phyloP scores from a whole-genome alignment of 306 rosid genomes.

The Lathyrus sativus region DNA sequence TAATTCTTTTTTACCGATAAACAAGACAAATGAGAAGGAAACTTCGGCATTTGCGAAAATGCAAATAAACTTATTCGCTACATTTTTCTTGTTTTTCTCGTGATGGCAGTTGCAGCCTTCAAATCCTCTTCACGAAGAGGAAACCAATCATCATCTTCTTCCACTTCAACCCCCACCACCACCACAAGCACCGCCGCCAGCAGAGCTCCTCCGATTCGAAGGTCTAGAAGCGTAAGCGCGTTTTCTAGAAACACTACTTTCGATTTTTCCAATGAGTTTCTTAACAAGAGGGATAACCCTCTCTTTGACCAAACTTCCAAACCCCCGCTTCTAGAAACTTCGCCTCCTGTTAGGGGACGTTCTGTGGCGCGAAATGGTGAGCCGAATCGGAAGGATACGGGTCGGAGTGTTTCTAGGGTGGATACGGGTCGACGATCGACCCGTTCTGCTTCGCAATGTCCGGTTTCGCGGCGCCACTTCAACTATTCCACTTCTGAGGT shows the following conservation, averaged over 20 bases:
- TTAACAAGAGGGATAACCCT: slow-evolving; percentile 85
- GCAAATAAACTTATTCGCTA: background rate
- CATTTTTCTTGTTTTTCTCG: background rate
- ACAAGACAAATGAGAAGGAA: background rate
- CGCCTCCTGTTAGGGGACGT: slow-evolving; percentile 29
- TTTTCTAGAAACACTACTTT: slow-evolving; percentile 42
- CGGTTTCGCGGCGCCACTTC: slow-evolving; percentile 49
- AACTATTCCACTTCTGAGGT: slow-evolving; percentile 68
- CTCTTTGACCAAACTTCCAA: slow-evolving; percentile 49
- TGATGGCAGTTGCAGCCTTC: slow-evolving; percentile 82
- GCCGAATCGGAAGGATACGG: slow-evolving; percentile 18
- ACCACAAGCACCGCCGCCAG: background rate
- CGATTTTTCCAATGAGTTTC: slow-evolving; percentile 54
- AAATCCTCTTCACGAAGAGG: slow-evolving; percentile 81
- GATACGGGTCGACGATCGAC: slow-evolving; percentile 49
- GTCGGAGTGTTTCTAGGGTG: slow-evolving; percentile 53
- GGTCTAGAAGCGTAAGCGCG: slow-evolving; percentile 89
- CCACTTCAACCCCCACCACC: background rate
- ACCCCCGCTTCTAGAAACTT: slow-evolving; percentile 29
- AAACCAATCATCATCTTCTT: slow-evolving; percentile 34
- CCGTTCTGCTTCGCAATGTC: slow-evolving; percentile 66
- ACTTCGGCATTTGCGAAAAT: slow-evolving; percentile 21
- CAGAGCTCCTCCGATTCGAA: slow-evolving; percentile 56
- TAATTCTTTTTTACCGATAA: too few relatives aligned
- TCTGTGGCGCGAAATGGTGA: slow-evolving; percentile 15